Base-by-base conservation (phyloP, 768 basidiomycete species). In the Saitozyma sp. region DNA sequence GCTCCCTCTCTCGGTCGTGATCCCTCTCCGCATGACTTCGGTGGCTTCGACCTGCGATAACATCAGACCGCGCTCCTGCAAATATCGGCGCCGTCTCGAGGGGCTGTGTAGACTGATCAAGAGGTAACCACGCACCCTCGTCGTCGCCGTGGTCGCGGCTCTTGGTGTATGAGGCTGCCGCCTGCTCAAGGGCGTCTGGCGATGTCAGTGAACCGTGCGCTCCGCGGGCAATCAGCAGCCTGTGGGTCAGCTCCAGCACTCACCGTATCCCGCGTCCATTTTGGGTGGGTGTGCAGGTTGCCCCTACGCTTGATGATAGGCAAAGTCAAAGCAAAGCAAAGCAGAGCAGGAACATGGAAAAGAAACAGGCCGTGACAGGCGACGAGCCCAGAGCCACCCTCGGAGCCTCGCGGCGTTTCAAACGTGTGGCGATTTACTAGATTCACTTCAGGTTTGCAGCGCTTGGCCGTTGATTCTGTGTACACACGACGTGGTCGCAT, bases 21-120 rank as follows among this genome's bases (percentile, higher is more conserved):
- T 58, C 67, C 54, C 59, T 58, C 39, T 65, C 70, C 42, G 62
- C 59, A 45, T 86, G 86, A 58, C 82, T 82, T 38, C 84, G 64
- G 50, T 75, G 73, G 39, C 68, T 58, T 50, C 70, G 66, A 20
- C 58, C 68, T 70, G 50, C 10, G 49, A 16, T 8, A 46, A 59
- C 46, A 64, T 58, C 55, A 29, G 38, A 42, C 14, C 42, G 20
- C 8, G 11, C 19, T 29, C 29, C 29, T 29, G 29, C 29, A 29
- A 5, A 29, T 5, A 29, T 5, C 29, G 29, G 5, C 2, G 29
- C 29, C 29, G 29, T 29, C 2, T 29, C 29, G 29, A 29, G 29
- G 29, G 29, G 43, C 19, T 8, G 29, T n/a, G 29, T 20, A 11
- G 38, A 13, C 42, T 0, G 56, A 3, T 40, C 9, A 38, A n/a